Base-by-base conservation (phyloP, 371 early-diverging fungal genomes). In the Apophysomyces variabilis region DNA sequence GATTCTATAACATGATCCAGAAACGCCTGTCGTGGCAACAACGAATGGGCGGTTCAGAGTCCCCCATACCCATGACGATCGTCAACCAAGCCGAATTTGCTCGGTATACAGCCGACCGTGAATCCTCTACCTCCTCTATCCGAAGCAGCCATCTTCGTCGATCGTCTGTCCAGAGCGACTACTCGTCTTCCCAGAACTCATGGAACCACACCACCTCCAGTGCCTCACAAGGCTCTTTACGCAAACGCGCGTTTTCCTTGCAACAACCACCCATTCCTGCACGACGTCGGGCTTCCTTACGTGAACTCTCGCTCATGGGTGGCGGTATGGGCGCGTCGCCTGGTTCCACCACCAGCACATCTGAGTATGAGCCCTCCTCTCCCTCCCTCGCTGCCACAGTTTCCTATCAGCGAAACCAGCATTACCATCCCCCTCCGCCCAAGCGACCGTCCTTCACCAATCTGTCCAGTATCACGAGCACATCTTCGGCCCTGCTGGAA, bases 1-100 rank as follows among this genome's bases (percentile, higher is more conserved):
- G 79, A 43, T 79, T 82, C 54, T 76, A 72, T 39, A 75, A 76
- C 36, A 76, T 82, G 79, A 68, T 77, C 16, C 82, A 80, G 64
- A 73, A 57, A 57, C 68, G 76, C 21, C 39, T 78, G 57, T 73
- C 77, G 12, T 73, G 77, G 71, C 75, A 78, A 38, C 61, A 71
- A 21, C 57, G 61, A 18, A 60, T 61, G 14, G 65, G 59, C 36
- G 64, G 71, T 5, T 60, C 60, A 43, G 75, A 73, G 58, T 70
- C 71, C 36, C 71, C 74, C 16, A 67, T 60, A 21, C 62, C 59
- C n/a, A 69, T 57, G 38, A 65, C 57, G 21, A 74, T 58, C 69
- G 44, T 60, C 35, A 64, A 54, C 12, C 71, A 75, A 11, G 62
- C 66, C 41, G 76, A 77, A 13, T 77, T 80, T 58, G 65, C 58